Evolutionary conservation across 306 rosid species (phyloP), one percentile per base, ranked within the genome.

Genomic region (Oemleria cerasiformis): DNA sequence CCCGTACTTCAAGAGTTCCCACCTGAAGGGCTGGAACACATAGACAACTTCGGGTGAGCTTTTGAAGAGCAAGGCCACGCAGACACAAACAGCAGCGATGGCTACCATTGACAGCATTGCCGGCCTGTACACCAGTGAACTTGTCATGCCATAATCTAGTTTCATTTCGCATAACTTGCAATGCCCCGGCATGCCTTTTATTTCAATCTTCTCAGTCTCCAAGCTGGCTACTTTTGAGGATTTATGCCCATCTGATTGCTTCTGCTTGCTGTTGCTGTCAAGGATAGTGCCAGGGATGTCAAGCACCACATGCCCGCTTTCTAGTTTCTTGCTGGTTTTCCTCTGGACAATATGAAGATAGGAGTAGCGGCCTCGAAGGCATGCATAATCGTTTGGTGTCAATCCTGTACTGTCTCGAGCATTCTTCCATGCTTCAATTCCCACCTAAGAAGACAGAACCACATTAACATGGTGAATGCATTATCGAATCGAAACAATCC

Each of bases 21-120:
- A 92, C 44, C 68, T 84, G 90, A 92, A 92, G 49, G 96, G 96
- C 55, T 72, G 86, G 85, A 89, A 87, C 17, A 83, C 86, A 16
- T 77, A 86, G 15, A 74, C 63, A 64, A 90, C 96, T 77, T 81
- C 82, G 1, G 98, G 96, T 15, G 88, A 88, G 82, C 96, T 90
- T 75, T 92, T 90, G 75, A 92, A 90, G 68, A 92, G 92, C 74
- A 92, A 82, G 15, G 98, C 98, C 68, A 85, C 98, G 43, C 96
- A 92, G 12, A 90, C 96, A 74, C 98, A 92, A 1, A 92, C 91
- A 3, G 92, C 92, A 19, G 96, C 98, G 70, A 92, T 86, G 67
- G 92, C 80, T 60, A 92, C 91, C 92, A 92, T 82, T 8, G 96
- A 90, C 9, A 88, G 88, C 92, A 92, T 82, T 30, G 85, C 91